These are phyloP conservation scores for Trypanosoma melophagium DNA, from an alignment of 208 protist genomes.

Conservation along the genomic window DNA sequence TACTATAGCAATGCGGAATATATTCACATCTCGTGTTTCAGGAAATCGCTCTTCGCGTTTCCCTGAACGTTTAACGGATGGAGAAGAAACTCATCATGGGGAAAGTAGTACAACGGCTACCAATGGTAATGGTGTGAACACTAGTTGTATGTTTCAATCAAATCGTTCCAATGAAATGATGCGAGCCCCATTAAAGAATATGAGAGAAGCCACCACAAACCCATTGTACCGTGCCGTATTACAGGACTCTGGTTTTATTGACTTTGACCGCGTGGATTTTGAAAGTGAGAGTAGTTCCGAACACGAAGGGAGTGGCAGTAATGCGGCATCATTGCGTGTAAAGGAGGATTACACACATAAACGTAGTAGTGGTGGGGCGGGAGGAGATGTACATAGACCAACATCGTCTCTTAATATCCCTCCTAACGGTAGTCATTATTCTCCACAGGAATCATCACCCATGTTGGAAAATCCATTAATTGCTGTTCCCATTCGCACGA, in stretches of 20 bases:
- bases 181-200: not conserved
- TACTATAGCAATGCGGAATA: no score
- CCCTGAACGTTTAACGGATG: not conserved
- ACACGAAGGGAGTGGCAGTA: not conserved
- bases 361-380: not conserved
- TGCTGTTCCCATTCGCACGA: slow-evolving; percentile 16
- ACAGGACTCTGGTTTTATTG: not conserved
- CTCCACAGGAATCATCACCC: not conserved
- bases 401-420: not conserved
- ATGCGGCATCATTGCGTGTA: not conserved
- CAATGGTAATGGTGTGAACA: not conserved
- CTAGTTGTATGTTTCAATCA: not conserved
- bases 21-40: not conserved
- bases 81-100: not conserved
- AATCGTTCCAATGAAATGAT: not conserved
- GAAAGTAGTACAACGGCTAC: not conserved
- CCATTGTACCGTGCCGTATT: not conserved
- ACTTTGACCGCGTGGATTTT: slow-evolving; percentile 13
- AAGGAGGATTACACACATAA: not conserved
- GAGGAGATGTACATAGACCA: not conserved
- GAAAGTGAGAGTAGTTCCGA: slow-evolving; percentile 6
- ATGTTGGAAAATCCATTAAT: slow-evolving; percentile 10
- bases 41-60: not conserved
- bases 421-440: not conserved
- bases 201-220: not conserved